Percentiles rank a stretch among this genome's conserved stretches.
Conservation (phyloP, 1,284 basidiomycete genomes). For the Wolfiporia cocos region DNA sequence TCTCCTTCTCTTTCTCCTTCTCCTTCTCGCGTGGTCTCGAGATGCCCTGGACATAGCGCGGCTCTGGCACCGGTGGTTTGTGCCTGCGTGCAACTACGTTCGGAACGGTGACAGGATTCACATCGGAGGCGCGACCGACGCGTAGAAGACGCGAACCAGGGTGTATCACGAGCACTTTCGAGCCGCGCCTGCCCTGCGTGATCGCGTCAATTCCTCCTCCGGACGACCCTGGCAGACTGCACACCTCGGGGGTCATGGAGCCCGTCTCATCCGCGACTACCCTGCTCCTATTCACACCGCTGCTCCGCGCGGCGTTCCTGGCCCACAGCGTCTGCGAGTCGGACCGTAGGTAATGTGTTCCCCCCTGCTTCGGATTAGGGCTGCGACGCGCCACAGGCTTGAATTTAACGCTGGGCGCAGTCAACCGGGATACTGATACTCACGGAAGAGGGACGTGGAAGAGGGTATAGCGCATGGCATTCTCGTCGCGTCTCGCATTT, state of each 20-base stretch:
- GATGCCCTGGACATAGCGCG: slow-evolving; percentile 42
- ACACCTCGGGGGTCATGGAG: slow-evolving; percentile 33
- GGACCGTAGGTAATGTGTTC: slow-evolving; percentile 66
- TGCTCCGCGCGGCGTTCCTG: slow-evolving; percentile 45
- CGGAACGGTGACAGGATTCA: slow-evolving; percentile 68
- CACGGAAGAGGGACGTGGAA: slow-evolving; percentile 74
- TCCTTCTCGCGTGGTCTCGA: slow-evolving; percentile 41
- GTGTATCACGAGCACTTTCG: slow-evolving; percentile 85
- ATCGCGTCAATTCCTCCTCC: slow-evolving; percentile 3
- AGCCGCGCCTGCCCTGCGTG: slow-evolving; percentile 52
- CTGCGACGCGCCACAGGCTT: slow-evolving; percentile 26
- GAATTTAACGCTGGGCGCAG: slow-evolving; percentile 7
- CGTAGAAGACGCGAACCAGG: slow-evolving; percentile 86
- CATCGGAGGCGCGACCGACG: slow-evolving; percentile 88
- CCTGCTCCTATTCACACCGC: slow-evolving; percentile 7
- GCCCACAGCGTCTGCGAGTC: slow-evolving; percentile 70
- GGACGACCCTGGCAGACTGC: slow-evolving; percentile 21
- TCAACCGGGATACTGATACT: slow-evolving; percentile 22
- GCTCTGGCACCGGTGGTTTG: slow-evolving; percentile 35
- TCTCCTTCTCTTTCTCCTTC: slow-evolving; percentile 25
- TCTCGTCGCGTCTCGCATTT: slow-evolving; percentile 72
- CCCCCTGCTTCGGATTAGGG: slow-evolving; percentile 70
- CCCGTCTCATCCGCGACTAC: slow-evolving; percentile 13
- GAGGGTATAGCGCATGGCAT: slow-evolving; percentile 71
- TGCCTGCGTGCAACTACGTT: slow-evolving; percentile 74